A percentile compares a stretch with the other conserved stretches of the same genome.
phyloP scores from a whole-genome alignment of 768 basidiomycete genomes.

The Tylopilus rubrobrunneus region DNA sequence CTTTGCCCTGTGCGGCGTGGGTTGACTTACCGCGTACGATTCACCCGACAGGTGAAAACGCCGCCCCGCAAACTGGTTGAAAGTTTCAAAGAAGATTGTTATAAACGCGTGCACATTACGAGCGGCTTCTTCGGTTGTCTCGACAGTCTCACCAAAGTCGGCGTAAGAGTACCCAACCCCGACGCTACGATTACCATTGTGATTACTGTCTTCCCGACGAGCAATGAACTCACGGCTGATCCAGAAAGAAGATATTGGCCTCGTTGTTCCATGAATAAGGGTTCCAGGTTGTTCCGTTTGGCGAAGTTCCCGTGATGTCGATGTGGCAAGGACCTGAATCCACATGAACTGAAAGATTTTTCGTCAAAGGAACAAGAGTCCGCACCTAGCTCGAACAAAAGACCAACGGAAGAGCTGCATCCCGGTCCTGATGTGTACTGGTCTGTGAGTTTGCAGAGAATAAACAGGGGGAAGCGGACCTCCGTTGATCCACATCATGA shows the following conservation, averaged over 20 bases:
- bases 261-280: constrained; percentile 63
- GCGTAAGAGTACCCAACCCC: constrained; percentile 73
- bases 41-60: constrained; percentile 71
- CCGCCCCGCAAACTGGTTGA: constrained; percentile 65
- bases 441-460: not conserved
- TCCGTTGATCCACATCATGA: constrained; percentile 72
- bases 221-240: constrained; percentile 46
- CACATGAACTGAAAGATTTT: constrained; percentile 23
- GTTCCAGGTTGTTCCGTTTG: constrained; percentile 61
- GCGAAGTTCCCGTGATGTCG: constrained; percentile 50
- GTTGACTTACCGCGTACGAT: constrained; percentile 59
- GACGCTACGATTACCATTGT: constrained; percentile 36
- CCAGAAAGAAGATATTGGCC: constrained; percentile 69
- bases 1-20: not conserved
- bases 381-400: constrained; percentile 57
- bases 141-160: constrained; percentile 63
- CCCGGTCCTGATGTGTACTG: constrained; percentile 45
- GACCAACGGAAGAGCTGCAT: constrained; percentile 49
- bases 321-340: constrained; percentile 55
- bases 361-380: constrained; percentile 7
- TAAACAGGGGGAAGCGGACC: constrained; percentile 28
- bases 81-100: constrained; percentile 76
- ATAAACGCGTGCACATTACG: constrained; percentile 73
- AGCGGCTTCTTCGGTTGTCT: constrained; percentile 78
- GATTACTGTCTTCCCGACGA: not conserved